Conservation (phyloP, 305 asterid species). For the Fraxinus greggii region DNA sequence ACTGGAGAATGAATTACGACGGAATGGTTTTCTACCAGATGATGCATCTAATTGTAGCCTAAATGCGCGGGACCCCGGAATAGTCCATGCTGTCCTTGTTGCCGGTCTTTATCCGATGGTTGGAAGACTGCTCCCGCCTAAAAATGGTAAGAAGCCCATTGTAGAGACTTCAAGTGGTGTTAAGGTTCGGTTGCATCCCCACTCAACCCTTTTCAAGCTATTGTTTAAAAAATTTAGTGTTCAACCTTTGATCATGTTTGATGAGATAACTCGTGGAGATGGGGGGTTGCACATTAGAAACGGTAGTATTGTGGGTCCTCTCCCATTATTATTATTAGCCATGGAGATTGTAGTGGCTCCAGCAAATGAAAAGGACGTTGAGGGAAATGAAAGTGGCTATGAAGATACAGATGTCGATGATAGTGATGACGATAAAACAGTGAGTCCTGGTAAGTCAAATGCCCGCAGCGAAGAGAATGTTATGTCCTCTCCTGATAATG, state of each 20-base stretch:
- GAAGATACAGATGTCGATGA: constrained; percentile 38
- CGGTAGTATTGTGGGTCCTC: constrained; percentile 68
- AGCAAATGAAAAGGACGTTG: constrained; percentile 30
- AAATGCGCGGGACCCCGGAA: constrained; percentile 76
- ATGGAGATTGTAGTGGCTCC: constrained; percentile 87
- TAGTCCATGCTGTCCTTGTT: constrained; percentile 70
- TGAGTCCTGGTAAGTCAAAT: constrained; percentile 23
- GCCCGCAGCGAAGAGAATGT: constrained; percentile 38
- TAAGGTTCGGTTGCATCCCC: constrained; percentile 76
- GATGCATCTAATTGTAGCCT: constrained; percentile 57
- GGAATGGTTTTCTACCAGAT: constrained; percentile 63
- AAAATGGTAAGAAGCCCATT: constrained; percentile 42
- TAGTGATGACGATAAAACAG: constrained; percentile 42
- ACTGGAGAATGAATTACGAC: constrained; percentile 54
- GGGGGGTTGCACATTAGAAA: constrained; percentile 68
- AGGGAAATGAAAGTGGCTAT: neutral
- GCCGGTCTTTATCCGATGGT: constrained; percentile 87
- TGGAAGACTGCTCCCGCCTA: constrained; percentile 64
- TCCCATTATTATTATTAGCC: constrained; percentile 73
- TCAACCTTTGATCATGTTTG: constrained; percentile 61
- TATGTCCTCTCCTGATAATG: constrained; percentile 78
- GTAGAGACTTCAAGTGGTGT: constrained; percentile 70
- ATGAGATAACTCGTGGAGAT: constrained; percentile 91
- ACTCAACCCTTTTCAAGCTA: constrained; percentile 54
- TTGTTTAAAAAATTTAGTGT: constrained; percentile 28